Evolutionary conservation across 2,329 filamentous ascomycete species (phyloP), one percentile per base, ranked within the genome.

Genomic region (Plectosphaerella plurivora): DNA sequence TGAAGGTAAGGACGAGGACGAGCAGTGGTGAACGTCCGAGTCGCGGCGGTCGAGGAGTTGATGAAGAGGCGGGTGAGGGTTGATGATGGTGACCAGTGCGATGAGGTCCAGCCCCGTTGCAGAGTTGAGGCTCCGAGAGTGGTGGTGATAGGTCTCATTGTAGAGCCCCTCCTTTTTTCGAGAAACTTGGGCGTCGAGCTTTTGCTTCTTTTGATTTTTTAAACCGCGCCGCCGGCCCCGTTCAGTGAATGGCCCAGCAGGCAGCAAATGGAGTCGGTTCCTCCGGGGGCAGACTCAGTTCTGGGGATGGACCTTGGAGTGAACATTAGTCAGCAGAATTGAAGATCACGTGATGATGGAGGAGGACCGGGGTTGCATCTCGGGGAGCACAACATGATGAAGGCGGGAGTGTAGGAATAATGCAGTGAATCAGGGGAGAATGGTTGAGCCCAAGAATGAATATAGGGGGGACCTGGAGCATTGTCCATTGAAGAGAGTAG

Each of bases 61-160:
- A 39, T 18, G 37, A 39, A 39, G 37, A 39, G 37, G 15, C 37
- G 37, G 3, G 33, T 36, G 28, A 48, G 46, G 18, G 46, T 35
- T 18, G 46, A 33, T 16, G 47, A 25, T 20, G 37, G 22, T 20
- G 36, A 37, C 18, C 20, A 39, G 14, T n/a, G 47, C 18, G 41
- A 44, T 20, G 41, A 44, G 41, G 45, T 22, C 22, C 36, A 50
- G 37, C 48, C 48, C 35, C 48, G 39, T 8, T 50, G 48, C 14
- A 50, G 48, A 41, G 48, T 45, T 25, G 48, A 44, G 48, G 48
- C 36, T 15, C 45, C 14, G 20, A 49, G 14, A 22, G 22, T 22
- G n/a, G 47, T 25, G 45, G 45, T 47, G 47, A 49, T 22, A 25
- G 47, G 37, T 39, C 24, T 49, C 47, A 49, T 49, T 20, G 47